These are phyloP conservation scores for Lomentospora prolificans DNA, from an alignment of 2,329 filamentous ascomycete genomes.

Conservation along the genomic window DNA sequence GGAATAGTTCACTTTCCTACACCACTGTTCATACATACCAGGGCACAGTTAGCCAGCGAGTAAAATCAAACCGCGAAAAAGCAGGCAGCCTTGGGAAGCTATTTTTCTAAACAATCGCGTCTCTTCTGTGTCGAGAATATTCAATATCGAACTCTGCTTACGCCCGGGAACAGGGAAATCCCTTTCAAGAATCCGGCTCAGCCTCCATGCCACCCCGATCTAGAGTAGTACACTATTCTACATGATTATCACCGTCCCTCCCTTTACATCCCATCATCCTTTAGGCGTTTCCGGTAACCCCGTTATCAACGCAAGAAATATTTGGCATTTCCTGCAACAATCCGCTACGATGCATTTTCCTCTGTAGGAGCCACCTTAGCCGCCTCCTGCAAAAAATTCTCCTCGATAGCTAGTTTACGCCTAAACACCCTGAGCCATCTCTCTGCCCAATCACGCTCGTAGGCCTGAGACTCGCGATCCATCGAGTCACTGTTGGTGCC, in stretches of 20 bases:
- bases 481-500: conserved; percentile 60
- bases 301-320: no score
- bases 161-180: not conserved
- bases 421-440: conserved; percentile 82
- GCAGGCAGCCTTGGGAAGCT: no score
- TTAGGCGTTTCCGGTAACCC: no score
- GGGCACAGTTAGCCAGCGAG: not conserved
- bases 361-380: conserved; percentile 14
- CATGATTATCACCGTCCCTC: not conserved
- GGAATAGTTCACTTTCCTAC: not conserved
- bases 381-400: conserved; percentile 45
- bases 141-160: not conserved
- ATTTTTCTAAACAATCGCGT: no score
- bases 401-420: conserved; percentile 75
- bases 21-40: not conserved
- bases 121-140: no score
- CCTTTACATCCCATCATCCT: not conserved
- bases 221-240: conserved; percentile 1
- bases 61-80: not conserved
- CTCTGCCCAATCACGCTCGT: conserved; percentile 62
- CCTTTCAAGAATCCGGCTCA: not conserved
- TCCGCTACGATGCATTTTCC: no score
- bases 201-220: not conserved
- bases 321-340: no score
- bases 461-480: conserved; percentile 39